phyloP scores from a whole-genome alignment of 2,329 filamentous ascomycete species.

The Thielaviopsis ethacetica region DNA sequence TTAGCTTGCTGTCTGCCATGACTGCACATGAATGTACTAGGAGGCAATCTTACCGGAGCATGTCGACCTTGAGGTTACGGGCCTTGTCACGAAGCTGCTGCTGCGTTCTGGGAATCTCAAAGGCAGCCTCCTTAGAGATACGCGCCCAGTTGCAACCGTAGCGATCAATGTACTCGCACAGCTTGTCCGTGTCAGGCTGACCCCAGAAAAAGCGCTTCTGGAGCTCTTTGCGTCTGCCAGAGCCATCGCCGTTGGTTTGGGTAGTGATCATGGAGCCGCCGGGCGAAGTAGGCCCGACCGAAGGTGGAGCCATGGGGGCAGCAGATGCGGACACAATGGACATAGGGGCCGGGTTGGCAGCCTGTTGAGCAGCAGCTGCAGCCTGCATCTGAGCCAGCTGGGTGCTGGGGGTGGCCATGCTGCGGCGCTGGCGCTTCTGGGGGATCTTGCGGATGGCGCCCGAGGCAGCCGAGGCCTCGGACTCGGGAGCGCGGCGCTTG shows the following conservation, averaged over 20 bases:
- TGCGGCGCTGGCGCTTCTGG: constrained; percentile 11
- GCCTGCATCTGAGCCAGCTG: constrained; percentile 9
- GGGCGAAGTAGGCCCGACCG: constrained; percentile 1
- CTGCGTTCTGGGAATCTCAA: constrained; percentile 27
- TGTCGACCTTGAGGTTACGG: constrained; percentile 37
- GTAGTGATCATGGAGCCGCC: neutral
- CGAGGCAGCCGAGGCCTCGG: neutral
- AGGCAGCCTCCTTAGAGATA: constrained; percentile 10
- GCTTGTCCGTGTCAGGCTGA: constrained; percentile 7
- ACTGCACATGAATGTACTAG: neutral
- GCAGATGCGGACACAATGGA: neutral
- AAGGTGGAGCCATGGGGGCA: neutral
- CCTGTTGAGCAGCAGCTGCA: neutral
- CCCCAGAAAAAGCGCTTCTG: constrained; percentile 16
- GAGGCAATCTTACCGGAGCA: constrained; percentile 24
- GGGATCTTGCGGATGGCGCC: constrained; percentile 8
- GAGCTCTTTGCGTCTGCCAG: constrained; percentile 10
- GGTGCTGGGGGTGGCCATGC: constrained; percentile 7
- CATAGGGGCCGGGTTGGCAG: neutral
- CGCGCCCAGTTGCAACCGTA: constrained; percentile 13
- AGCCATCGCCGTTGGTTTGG: constrained; percentile 1
- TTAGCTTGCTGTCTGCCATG: neutral
- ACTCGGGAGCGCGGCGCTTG: constrained; percentile 8
- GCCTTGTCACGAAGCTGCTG: constrained; percentile 42
- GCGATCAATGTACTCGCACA: constrained; percentile 9